These are phyloP conservation scores for Paralagenidium karlingii DNA, from an alignment of 352 stramenopile genomes.

Conservation along the genomic window DNA sequence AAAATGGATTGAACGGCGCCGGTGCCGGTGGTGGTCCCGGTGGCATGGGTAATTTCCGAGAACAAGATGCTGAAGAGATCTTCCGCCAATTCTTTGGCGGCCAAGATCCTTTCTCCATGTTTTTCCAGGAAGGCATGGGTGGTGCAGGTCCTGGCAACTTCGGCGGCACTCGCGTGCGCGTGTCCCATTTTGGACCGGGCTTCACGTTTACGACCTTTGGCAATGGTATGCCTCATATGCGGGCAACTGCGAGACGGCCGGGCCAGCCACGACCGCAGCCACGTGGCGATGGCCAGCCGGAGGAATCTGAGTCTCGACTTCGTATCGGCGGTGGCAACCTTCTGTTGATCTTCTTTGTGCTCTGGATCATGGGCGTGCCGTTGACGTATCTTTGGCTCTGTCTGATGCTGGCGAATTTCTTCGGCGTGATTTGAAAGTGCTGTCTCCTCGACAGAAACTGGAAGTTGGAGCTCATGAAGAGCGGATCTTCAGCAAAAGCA, in stretches of 20 bases:
- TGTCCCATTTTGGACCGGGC: conserved; percentile 67
- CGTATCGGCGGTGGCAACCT: conserved; percentile 59
- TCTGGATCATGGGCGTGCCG: conserved; percentile 73
- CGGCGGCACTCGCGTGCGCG: conserved; percentile 44
- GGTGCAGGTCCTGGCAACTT: conserved; percentile 23
- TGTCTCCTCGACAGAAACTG: not conserved
- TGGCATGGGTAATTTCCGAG: conserved; percentile 42
- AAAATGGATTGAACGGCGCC: conserved; percentile 40
- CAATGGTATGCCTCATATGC: conserved; percentile 4
- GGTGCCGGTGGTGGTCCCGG: conserved; percentile 12
- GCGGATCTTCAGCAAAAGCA: no score
- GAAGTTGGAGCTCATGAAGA: no score
- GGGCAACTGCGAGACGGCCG: not conserved
- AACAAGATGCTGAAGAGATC: conserved; percentile 67
- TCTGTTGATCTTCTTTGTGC: conserved; percentile 55
- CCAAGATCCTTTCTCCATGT: conserved; percentile 75
- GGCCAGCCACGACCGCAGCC: not conserved
- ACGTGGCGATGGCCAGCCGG: conserved; percentile 8
- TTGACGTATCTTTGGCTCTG: conserved; percentile 70
- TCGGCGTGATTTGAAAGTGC: conserved; percentile 13
- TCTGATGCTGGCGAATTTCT: conserved; percentile 65
- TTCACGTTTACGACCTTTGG: conserved; percentile 71
- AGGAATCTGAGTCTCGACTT: conserved; percentile 31
- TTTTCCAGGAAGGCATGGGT: conserved; percentile 63
- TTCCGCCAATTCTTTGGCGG: conserved; percentile 74